These are phyloP conservation scores for Filosporella fistucella DNA, from an alignment of 495 filamentous ascomycete species.

Conservation along the genomic window DNA sequence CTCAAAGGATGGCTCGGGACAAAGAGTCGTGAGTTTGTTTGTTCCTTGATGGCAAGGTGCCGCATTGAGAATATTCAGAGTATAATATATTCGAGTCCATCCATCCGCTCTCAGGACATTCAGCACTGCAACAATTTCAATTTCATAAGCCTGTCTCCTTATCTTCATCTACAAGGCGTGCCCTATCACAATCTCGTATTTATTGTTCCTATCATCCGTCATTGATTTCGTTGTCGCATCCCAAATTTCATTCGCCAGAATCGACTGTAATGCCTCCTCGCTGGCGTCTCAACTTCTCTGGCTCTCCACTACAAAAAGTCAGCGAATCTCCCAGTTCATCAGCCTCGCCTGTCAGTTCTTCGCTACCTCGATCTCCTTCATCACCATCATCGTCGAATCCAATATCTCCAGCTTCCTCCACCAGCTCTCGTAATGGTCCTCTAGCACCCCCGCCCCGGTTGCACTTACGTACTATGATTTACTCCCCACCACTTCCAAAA, in stretches of 20 bases:
- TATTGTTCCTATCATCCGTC: neutral
- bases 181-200: neutral
- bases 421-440: too few relatives aligned
- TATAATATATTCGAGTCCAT: too few relatives aligned
- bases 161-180: neutral
- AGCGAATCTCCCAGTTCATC: neutral
- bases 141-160: neutral
- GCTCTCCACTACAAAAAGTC: neutral
- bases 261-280: neutral
- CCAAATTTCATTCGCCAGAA: neutral
- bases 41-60: too few relatives aligned
- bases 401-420: too few relatives aligned
- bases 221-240: neutral
- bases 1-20: too few relatives aligned
- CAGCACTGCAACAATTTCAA: too few relatives aligned
- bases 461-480: conserved; percentile 27
- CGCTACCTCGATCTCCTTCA: neutral
- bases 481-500: conserved; percentile 19
- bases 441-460: conserved; percentile 24
- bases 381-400: neutral
- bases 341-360: neutral
- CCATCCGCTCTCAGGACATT: too few relatives aligned
- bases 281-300: neutral
- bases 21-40: too few relatives aligned
- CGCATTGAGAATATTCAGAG: too few relatives aligned